Base-by-base conservation (phyloP, 2,329 filamentous ascomycete species). In the Drechslerella stenobrocha region DNA sequence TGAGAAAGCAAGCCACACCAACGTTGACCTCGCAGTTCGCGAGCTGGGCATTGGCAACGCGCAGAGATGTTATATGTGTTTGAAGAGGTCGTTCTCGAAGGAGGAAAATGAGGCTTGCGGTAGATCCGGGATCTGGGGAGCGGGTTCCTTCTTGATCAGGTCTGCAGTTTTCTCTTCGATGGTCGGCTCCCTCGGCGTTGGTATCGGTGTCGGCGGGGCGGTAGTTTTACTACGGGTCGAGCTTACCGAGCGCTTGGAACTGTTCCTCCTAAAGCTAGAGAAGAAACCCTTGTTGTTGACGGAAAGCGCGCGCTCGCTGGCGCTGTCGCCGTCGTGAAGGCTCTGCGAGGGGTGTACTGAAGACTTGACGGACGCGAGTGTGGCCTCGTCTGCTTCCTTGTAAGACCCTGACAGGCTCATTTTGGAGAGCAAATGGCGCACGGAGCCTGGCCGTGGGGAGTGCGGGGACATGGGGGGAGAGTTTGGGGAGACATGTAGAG, bases 371-470 rank as follows among this genome's bases (percentile, higher is more conserved):
- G 64, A 69, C 42, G 57, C 24, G 37, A 69, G 47, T 4, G 64
- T 63, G n/a, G 64, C 57, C 37, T 61, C 64, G 26, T 69, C 64
- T 35, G 64, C 56, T n/a, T 69, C 64, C 18, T 69, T 69, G 40
- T 69, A 69, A 4, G 64, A 69, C 15, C 64, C 64, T 1, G 57
- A 63, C 15, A 69, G 34, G 42, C 64, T 69, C 57, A 69, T 69
- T 32, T 69, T 69, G 15, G 64, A 69, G 5, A 69, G 24, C 28
- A 69, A 26, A 15, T 58, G 52, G 24, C 64, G 64, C 23, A 69
- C 64, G 5, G 64, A 69, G 9, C 37, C 64, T 9, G 64, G 64
- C 23, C 64, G 34, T 6, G 64, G 64, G 11, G 64, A 69, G 18
- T 61, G 56, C 15, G 64, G 64, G 8, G 64, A 69, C 57, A 63